phyloP scores from a whole-genome alignment of 495 filamentous ascomycete species.

The Aspergillus saccharolyticus region DNA sequence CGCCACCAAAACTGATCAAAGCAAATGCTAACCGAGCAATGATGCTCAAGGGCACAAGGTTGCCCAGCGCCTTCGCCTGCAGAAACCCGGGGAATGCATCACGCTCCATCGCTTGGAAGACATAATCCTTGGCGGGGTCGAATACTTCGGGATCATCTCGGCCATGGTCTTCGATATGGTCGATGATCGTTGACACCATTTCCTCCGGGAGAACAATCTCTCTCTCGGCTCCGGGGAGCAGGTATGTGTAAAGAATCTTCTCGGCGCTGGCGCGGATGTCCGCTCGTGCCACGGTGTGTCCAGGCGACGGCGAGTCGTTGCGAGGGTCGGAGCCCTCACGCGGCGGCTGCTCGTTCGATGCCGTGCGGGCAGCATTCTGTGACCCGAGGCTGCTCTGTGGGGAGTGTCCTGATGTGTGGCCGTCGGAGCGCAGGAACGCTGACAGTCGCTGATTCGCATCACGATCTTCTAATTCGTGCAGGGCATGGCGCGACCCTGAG shows the following conservation, averaged over 20 bases:
- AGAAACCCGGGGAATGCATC: slow-evolving; percentile 97
- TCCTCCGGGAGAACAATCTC: slow-evolving; percentile 89
- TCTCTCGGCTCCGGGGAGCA: slow-evolving; percentile 86
- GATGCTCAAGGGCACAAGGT: slow-evolving; percentile 82
- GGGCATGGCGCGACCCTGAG: slow-evolving; percentile 28
- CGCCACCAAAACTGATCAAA: slow-evolving; percentile 81
- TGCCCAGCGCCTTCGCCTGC: slow-evolving; percentile 88
- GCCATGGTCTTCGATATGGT: slow-evolving; percentile 78
- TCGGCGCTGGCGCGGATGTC: slow-evolving; percentile 92
- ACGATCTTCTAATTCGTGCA: slow-evolving; percentile 47
- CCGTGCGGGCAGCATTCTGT: slow-evolving; percentile 34
- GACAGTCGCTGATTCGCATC: slow-evolving; percentile 84
- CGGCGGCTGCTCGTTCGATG: slow-evolving; percentile 50
- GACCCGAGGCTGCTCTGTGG: slow-evolving; percentile 64
- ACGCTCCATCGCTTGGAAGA: slow-evolving; percentile 98
- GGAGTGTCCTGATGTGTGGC: slow-evolving; percentile 51
- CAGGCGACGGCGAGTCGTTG: slow-evolving; percentile 65
- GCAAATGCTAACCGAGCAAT: slow-evolving; percentile 79
- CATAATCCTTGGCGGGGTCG: slow-evolving; percentile 95
- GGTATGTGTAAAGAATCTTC: slow-evolving; percentile 94
- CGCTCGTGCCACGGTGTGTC: slow-evolving; percentile 73
- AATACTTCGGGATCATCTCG: slow-evolving; percentile 97
- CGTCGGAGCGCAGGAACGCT: slow-evolving; percentile 78
- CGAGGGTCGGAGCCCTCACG: slow-evolving; percentile 60
- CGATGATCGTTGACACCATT: slow-evolving; percentile 75